Base-by-base conservation (phyloP, 106 monocot species). In the Agapanthus africanus region DNA sequence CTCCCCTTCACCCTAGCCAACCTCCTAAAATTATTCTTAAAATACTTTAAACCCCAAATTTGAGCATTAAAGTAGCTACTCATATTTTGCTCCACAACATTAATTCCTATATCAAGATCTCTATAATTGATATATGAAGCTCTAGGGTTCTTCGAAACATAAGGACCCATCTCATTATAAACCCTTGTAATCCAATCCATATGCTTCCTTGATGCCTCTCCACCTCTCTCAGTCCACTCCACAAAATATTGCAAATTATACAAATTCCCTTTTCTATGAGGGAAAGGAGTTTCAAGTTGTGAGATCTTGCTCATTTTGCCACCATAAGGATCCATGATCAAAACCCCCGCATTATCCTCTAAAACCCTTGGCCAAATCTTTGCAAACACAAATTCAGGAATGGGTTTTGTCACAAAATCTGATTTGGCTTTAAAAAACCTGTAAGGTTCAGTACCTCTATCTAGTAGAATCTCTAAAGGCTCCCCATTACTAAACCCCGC, bases 381-480 rank as follows among this genome's bases (percentile, higher is more conserved):
- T 13, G 61, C 71, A 61, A 44, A 72, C 0, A 7, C 59, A 5
- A 35, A 1, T 1, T 18, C 3, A 9, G 57, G 66, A 21, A 84
- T 66, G 19, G 79, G 73, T 0, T 64, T 26, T 0, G 57, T 73
- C 13, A 73, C 73, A 31, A 67, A 73, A 31, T 84, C 77, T 2
- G 73, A 80, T 40, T 79, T 80, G 11, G 40, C 68, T 52, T 84
- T 84, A 72, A 73, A 75, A 50, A n/a, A 68, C 26, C 39, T 69
- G 44, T 18, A 54, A 34, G 40, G n/a, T 6, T 63, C 54, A 1
- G 39, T n/a, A 4, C 9, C 36, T 42, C 72, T 64, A 1, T 73
- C 57, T 13, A 78, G 37, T 3, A 81, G 31, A 21, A 31, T 23
- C 27, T 18, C 37, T 31, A 22, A 33, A 3, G 46, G 57, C 7